Base-by-base conservation (phyloP, 768 basidiomycete genomes). In the Lactarius pseudohatsudake region DNA sequence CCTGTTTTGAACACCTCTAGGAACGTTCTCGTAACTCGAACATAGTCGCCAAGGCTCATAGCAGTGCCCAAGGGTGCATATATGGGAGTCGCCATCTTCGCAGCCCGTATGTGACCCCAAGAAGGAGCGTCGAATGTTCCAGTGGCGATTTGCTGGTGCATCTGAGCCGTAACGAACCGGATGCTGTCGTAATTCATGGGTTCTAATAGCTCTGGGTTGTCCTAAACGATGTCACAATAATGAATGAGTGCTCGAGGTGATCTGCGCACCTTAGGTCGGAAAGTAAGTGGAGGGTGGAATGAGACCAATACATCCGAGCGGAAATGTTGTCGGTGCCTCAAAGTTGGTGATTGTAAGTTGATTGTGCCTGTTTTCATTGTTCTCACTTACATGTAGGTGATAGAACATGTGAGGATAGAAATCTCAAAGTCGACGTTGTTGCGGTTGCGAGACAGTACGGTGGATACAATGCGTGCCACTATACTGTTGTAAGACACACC, bases 41-140 rank as follows among this genome's bases (percentile, higher is more conserved):
- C 89, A 73, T 92, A 86, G 74, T 96, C 90, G 13, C 94, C 93
- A 18, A 96, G 80, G 62, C 82, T 85, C 90, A 96, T 92, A 15
- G 77, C 80, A 16, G 94, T 95, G 50, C 94, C 94, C n/a, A 95
- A 78, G 2, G 94, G 94, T 6, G 86, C 91, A 71, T 96, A 96
- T 56, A 96, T 86, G 32, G 90, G 79, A 20, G 90, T 82, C 4
- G 92, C 90, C 55, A 90, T 81, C 74, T 92, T 92, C 28, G 89
- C 87, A 26, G 83, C 84, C 55, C 92, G 85, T 47, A 93, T 81
- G 40, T 89, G 78, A 69, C 86, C 83, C 92, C 94, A 96, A 6
- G 89, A 89, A 30, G 94, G 94, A 3, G 93, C 89, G 69, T 93
- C 90, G 59, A 93, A 81, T 1, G 91, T 92, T 6, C 91, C 91